These are phyloP conservation scores for Yamadazyma sp. DNA, from an alignment of 1,139 yeast genomes.

Conservation along the genomic window DNA sequence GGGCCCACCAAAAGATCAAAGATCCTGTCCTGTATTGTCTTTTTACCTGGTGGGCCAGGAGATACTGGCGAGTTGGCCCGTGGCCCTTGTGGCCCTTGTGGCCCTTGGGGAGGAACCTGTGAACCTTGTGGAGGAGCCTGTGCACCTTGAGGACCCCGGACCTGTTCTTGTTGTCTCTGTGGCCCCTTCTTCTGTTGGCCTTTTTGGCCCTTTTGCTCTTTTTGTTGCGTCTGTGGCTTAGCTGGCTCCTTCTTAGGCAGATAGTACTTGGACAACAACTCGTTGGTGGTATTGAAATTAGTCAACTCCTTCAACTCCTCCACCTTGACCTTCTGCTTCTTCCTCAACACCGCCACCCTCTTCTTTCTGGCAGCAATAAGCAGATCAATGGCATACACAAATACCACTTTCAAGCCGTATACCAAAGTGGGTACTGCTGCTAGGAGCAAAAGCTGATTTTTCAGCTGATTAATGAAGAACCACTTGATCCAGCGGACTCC, in stretches of 20 bases:
- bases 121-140: not conserved
- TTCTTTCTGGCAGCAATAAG: slow-evolving; percentile 24
- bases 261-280: slow-evolving; percentile 66
- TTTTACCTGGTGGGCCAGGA: too few species aligned
- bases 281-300: slow-evolving; percentile 74
- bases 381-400: slow-evolving; percentile 24
- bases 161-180: not conserved
- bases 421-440: slow-evolving; percentile 31
- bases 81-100: slow-evolving; percentile 2
- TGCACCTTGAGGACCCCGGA: too few species aligned
- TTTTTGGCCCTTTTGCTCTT: too few species aligned
- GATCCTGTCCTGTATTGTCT: slow-evolving; percentile 42
- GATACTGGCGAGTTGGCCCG: not conserved
- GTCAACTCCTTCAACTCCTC: slow-evolving; percentile 77
- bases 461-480: slow-evolving; percentile 26
- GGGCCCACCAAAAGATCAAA: slow-evolving; percentile 66
- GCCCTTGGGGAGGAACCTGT: not conserved
- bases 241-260: slow-evolving; percentile 17
- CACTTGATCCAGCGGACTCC: slow-evolving; percentile 22
- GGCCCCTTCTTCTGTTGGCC: not conserved
- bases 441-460: slow-evolving; percentile 19
- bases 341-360: slow-evolving; percentile 31
- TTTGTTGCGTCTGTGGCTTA: not conserved
- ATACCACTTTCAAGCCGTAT: slow-evolving; percentile 20
- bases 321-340: slow-evolving; percentile 59